A percentile compares a stretch with the other conserved stretches of the same genome.
Conservation (phyloP, 1,139 yeast genomes). For the Blastobotrys illinoisensis region DNA sequence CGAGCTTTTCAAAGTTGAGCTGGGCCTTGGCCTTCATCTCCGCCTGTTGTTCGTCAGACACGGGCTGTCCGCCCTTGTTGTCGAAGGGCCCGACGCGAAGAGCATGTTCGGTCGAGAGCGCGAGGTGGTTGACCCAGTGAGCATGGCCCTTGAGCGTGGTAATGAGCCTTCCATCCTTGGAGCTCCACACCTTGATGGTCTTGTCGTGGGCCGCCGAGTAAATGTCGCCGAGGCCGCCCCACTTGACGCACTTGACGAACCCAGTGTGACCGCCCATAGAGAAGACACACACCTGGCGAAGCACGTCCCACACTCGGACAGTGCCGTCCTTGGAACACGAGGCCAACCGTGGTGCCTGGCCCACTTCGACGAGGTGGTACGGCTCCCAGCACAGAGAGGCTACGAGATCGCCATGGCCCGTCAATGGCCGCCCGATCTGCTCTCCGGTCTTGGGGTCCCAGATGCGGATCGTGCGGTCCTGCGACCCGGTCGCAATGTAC, state of each 20-base stretch:
- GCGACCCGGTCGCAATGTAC: conserved; percentile 89
- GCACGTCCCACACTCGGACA: conserved; percentile 83
- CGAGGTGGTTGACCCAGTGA: conserved; percentile 95
- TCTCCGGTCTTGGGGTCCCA: conserved; percentile 83
- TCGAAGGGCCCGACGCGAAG: conserved; percentile 79
- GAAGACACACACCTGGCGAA: conserved; percentile 58
- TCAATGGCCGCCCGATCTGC: conserved; percentile 64
- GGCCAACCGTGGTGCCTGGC: conserved; percentile 63
- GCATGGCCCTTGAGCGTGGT: conserved; percentile 85
- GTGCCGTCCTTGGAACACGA: conserved; percentile 93
- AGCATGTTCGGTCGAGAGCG: conserved; percentile 85
- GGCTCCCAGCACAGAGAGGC: conserved; percentile 95
- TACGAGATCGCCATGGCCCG: conserved; percentile 87
- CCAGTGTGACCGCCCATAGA: conserved; percentile 86
- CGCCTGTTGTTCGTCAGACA: conserved; percentile 34
- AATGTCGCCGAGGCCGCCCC: conserved; percentile 88
- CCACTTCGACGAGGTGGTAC: conserved; percentile 64
- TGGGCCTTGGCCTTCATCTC: conserved; percentile 59
- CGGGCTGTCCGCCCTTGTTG: conserved; percentile 42
- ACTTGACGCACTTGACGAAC: conserved; percentile 87
- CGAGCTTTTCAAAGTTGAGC: conserved; percentile 69
- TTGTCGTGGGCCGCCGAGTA: conserved; percentile 95
- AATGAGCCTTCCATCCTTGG: conserved; percentile 70
- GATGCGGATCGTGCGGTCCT: conserved; percentile 82
- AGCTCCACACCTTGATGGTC: conserved; percentile 89